Conservation (phyloP, 176 grass and related monocot species). For the Bothriochloa decipiens region DNA sequence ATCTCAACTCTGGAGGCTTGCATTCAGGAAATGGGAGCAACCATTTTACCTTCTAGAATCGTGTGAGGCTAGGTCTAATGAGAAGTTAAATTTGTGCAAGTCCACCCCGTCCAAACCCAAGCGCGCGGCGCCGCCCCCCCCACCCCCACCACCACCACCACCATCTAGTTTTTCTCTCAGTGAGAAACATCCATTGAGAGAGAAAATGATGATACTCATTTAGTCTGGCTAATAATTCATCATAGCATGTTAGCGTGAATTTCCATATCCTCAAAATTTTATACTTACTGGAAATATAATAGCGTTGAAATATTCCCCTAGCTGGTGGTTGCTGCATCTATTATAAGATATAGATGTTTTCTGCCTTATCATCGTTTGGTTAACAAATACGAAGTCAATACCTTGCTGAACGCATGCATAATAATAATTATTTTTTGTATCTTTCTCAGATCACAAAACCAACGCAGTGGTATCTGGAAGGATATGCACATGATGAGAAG, state of each 20-base stretch:
- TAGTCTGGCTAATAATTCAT: not conserved
- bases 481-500: not conserved
- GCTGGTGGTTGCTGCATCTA: not conserved
- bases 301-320: not conserved
- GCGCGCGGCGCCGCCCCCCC: too few relatives aligned
- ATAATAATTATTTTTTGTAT: conserved; percentile 25
- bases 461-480: not conserved
- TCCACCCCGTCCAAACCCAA: too few relatives aligned
- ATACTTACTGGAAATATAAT: not conserved
- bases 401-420: not conserved
- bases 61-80: not conserved
- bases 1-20: not conserved
- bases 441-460: conserved; percentile 42
- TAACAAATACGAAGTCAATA: conserved; percentile 18
- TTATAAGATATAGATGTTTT: not conserved
- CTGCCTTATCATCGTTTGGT: not conserved
- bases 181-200: not conserved
- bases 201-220: not conserved
- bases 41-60: not conserved
- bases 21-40: not conserved
- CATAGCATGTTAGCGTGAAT: not conserved
- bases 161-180: not conserved
- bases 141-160: too few relatives aligned
- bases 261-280: not conserved
- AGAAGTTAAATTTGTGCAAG: not conserved